Base-by-base conservation (phyloP, 2,329 filamentous ascomycete species). In the Arthrobotrys megalospora region DNA sequence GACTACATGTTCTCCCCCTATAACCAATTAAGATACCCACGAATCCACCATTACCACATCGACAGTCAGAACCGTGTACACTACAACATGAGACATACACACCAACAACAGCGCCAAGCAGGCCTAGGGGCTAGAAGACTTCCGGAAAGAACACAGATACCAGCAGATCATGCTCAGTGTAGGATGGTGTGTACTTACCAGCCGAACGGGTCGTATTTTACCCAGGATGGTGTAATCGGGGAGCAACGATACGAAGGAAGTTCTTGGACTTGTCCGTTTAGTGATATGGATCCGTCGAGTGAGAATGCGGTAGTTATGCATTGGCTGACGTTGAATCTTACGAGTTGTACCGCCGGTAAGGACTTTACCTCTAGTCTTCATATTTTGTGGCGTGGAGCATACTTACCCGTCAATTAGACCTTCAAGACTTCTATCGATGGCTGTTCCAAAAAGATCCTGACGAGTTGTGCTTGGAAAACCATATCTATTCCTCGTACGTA, bases 361-460 rank as follows among this genome's bases (percentile, higher is more conserved):
- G 1, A 12, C n/a, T n/a, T n/a, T 19, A 36, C 12, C 28, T 28
- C 19, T 14, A 11, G 3, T 55, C 16, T 34, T 53, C 11, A 0
- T 34, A 7, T 28, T 12, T 8, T 24, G 8, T 12, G 21, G 7
- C 1, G 21, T 12, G 4, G 11, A 6, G 24, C 6, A 55, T 55
- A 19, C 52, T 58, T 38, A 58, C 14, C 3, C 2, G 3, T 21
- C 36, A 65, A 21, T 12, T 19, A 58, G 68, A 72, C n/a, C 41
- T 72, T 6, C 43, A 72, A 24, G 68, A 72, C 14, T 72, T 72
- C 16, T 72, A 72, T 19, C n/a, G 45, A 28, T 64, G 36, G 34
- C 47, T 72, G 7, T 72, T 72, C n/a, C 68, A 72, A n/a, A 72
- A 72, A 32, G 58, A 55, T 7, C 68, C 68, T 8, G 68, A 72